phyloP scores from a whole-genome alignment of 2,329 filamentous ascomycete genomes.

The Elsinoe ampelina region DNA sequence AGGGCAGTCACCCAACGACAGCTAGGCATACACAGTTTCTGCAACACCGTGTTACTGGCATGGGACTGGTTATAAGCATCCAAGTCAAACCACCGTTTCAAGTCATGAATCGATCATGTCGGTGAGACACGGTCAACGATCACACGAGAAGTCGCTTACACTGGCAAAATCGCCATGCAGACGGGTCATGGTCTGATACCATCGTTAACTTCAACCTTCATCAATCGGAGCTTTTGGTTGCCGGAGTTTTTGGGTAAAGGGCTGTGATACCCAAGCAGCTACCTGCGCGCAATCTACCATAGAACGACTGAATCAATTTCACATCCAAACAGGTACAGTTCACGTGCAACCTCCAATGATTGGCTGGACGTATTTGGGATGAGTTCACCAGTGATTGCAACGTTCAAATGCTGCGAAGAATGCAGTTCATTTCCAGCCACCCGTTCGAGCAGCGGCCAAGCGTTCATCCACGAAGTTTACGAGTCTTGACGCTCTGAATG shows the following conservation, averaged over 20 bases:
- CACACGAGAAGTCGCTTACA: constrained; percentile 4
- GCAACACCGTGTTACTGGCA: too few relatives aligned
- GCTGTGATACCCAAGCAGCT: neutral
- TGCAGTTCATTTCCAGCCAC: constrained; percentile 8
- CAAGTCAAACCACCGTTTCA: constrained; percentile 9
- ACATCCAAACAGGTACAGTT: neutral
- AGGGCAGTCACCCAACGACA: constrained; percentile 4
- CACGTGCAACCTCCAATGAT: neutral
- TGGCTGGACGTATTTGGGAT: neutral
- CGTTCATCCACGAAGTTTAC: neutral
- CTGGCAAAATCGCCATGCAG: neutral
- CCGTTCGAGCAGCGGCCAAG: neutral
- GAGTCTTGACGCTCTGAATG: neutral
- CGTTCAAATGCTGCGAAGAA: neutral
- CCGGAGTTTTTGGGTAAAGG: neutral
- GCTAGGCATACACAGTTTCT: neutral
- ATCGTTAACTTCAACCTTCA: neutral
- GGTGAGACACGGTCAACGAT: constrained; percentile 1
- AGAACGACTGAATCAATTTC: neutral
- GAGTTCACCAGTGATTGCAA: neutral
- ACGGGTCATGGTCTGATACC: neutral
- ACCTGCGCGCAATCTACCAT: neutral
- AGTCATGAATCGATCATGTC: neutral
- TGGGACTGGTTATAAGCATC: neutral
- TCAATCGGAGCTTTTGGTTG: neutral